Base-by-base conservation (phyloP, 23 red algal species). In the Agarophyton chilense region DNA sequence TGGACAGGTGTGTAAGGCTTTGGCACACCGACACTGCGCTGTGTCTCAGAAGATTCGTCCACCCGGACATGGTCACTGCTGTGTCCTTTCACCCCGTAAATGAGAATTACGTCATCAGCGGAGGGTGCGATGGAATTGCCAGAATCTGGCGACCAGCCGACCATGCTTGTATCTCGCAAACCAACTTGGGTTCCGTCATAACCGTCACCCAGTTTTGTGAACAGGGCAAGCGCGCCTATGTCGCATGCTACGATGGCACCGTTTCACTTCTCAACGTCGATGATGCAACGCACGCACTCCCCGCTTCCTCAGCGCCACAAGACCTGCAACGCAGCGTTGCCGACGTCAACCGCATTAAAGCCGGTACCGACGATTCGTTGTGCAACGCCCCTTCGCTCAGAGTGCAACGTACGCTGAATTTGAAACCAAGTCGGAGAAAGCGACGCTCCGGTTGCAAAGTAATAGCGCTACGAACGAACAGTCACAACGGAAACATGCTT, bases 31-130 rank as follows among this genome's bases (percentile, higher is more conserved):
- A 86, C 52, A 83, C 88, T 22, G 58, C 43, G 9, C 71, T 86
- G 72, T 88, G 80, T 32, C 85, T 98, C n/a, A 66, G 95, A 46
- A 83, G 93, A 70, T 98, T 98, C 79, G 89, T 92, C 21, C 95
- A 98, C 58, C 56, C 87, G 14, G 95, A 98, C 46, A 92, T 98
- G 67, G 89, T 98, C 55, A 98, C 95, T 4, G 46, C 90, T 0
- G 95, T 98, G 12, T 31, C 81, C 13, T 94, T 94, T 34, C 90
- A 94, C 79, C 95, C 95, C 3, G 13, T 28, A 4, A 84, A 94
- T 61, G 91, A 98, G 22, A 82, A 82, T 26, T 74, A 92, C 14
- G 89, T 98, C 52, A 55, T 98, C 9, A 92, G 85, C 68, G 91
- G 85, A 8, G 80, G 86, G 1, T 74, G 93, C 13, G 95, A 98